phyloP scores from a whole-genome alignment of 2,329 filamentous ascomycete species.

The Aspergillus alliaceus region DNA sequence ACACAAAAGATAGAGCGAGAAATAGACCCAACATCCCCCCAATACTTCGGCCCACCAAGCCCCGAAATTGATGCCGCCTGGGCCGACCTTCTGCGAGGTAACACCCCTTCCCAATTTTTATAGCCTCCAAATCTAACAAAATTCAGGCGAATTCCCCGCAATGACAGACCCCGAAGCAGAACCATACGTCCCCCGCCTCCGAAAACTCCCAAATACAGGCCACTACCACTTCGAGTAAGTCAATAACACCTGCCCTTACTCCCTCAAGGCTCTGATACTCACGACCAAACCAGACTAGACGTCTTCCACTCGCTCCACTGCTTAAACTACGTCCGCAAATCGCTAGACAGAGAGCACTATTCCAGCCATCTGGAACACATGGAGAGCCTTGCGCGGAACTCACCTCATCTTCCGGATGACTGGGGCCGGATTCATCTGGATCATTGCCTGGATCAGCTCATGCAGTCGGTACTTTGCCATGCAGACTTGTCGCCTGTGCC shows the following conservation, averaged over 20 bases:
- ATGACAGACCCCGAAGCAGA: not conserved
- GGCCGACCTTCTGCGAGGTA: not conserved
- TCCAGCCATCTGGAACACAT: not conserved
- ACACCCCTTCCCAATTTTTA: too few species aligned
- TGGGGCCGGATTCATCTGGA: not conserved
- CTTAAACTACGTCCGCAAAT: not conserved
- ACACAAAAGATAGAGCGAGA: not conserved
- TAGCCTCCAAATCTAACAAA: not conserved
- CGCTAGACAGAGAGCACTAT: not conserved
- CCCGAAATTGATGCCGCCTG: not conserved
- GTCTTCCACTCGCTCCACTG: not conserved
- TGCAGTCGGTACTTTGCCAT: not conserved
- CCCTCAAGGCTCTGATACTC: not conserved
- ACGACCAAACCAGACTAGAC: not conserved
- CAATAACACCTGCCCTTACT: not conserved
- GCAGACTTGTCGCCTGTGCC: not conserved
- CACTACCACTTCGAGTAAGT: not conserved
- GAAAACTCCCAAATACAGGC: not conserved
- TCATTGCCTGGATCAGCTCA: not conserved
- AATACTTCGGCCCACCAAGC: not conserved
- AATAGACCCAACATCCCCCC: not conserved
- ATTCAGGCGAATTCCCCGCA: not conserved
- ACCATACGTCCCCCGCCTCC: not conserved
- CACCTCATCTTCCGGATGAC: not conserved
- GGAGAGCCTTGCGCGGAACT: not conserved